phyloP scores from a whole-genome alignment of 2,329 filamentous ascomycete genomes.

The Chalaropsis thielavioides region DNA sequence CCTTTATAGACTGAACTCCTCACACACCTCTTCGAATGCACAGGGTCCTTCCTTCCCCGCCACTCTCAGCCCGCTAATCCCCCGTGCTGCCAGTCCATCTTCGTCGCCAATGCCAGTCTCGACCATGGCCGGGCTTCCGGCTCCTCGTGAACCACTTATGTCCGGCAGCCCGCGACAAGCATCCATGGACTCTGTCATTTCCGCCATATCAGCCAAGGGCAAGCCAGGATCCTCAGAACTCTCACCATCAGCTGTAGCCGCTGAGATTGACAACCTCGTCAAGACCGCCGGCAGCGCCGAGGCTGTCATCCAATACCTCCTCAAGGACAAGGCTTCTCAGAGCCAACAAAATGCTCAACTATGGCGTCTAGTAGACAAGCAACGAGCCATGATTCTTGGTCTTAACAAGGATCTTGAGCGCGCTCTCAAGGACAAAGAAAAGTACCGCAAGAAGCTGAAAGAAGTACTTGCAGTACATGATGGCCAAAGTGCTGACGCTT shows the following conservation, averaged over 20 bases:
- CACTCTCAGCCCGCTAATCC: constrained; percentile 11
- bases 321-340: constrained; percentile 83
- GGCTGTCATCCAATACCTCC: constrained; percentile 69
- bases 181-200: constrained; percentile 89
- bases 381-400: constrained; percentile 81
- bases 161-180: constrained; percentile 47
- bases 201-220: constrained; percentile 50
- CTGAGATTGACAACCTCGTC: constrained; percentile 67
- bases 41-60: constrained; percentile 11
- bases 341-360: constrained; percentile 82
- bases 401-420: constrained; percentile 90
- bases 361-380: constrained; percentile 93
- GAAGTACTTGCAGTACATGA: constrained; percentile 39
- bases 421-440: constrained; percentile 84
- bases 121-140: constrained; percentile 9
- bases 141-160: constrained; percentile 28
- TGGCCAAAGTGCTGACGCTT: background rate
- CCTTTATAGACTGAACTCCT: background rate
- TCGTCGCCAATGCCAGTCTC: constrained; percentile 18
- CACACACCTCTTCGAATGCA: constrained; percentile 12
- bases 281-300: constrained; percentile 78
- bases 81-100: constrained; percentile 36
- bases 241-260: constrained; percentile 38
- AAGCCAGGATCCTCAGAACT: constrained; percentile 46
- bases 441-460: constrained; percentile 80